Conservation (phyloP, 2,329 filamentous ascomycete genomes). For the Ophiostoma novo-ulmi region DNA sequence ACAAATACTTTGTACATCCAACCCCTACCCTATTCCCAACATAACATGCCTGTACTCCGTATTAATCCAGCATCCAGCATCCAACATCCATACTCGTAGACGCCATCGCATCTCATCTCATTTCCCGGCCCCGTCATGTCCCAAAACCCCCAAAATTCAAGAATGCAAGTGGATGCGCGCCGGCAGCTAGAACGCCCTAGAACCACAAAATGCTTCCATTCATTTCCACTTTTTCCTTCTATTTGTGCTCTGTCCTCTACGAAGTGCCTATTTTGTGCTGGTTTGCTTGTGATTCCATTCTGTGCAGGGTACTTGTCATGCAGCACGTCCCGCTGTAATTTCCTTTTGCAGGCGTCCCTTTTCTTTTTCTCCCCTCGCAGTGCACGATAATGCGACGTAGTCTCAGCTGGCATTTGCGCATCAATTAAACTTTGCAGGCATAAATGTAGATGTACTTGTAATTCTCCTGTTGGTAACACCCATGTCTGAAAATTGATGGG, state of each 20-base stretch:
- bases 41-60: neutral
- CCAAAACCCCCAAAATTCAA: neutral
- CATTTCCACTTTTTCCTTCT: neutral
- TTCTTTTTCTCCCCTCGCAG: neutral
- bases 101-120: slow-evolving; percentile 11
- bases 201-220: slow-evolving; percentile 7
- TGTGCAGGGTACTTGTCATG: slow-evolving; percentile 1
- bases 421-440: slow-evolving; percentile 3
- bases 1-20: too few relatives aligned
- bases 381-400: neutral
- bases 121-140: neutral
- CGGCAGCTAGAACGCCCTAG: slow-evolving; percentile 18
- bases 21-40: neutral
- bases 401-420: neutral
- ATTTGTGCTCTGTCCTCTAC: too few relatives aligned
- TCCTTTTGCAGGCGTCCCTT: neutral
- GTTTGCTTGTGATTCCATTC: too few relatives aligned
- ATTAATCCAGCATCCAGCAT: neutral
- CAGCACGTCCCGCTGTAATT: slow-evolving; percentile 7
- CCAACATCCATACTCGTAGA: neutral
- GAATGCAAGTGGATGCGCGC: neutral
- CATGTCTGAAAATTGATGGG: neutral
- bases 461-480: neutral
- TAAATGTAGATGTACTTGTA: neutral
- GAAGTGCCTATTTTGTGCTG: too few relatives aligned